A percentile compares a stretch with the other conserved stretches of the same genome.
Evolutionary conservation across 805 yeast species (phyloP).

Genomic region (Pichia sporocuriosa): DNA sequence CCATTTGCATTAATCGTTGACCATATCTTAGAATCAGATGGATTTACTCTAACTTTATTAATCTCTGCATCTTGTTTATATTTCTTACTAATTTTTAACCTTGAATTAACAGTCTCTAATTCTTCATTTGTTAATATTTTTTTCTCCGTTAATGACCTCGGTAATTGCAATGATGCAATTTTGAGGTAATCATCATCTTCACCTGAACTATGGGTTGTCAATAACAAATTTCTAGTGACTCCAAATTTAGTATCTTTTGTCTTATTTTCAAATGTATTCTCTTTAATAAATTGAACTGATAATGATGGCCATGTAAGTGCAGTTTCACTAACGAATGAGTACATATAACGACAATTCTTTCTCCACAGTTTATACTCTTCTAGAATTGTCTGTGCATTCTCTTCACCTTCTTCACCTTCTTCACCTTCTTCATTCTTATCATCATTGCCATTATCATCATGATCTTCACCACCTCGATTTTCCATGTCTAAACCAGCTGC

Average conservation of each 20-base stretch:
- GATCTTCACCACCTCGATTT: background rate
- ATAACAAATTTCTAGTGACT: conserved; percentile 40
- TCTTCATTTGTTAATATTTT: conserved; percentile 23
- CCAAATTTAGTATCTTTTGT: conserved; percentile 25
- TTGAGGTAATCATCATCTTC: conserved; percentile 61
- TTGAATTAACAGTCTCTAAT: conserved; percentile 37
- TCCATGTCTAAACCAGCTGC: too few species aligned
- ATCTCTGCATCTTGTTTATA: conserved; percentile 57
- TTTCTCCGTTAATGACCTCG: conserved; percentile 32
- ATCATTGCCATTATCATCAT: background rate
- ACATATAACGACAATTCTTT: conserved; percentile 74
- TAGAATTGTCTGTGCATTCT: conserved; percentile 32
- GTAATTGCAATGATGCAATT: conserved; percentile 54
- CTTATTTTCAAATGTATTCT: conserved; percentile 22
- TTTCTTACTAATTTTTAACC: conserved; percentile 56
- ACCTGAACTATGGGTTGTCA: conserved; percentile 73
- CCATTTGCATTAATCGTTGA: conserved; percentile 70
- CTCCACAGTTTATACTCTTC: conserved; percentile 78
- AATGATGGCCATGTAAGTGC: conserved; percentile 78
- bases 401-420: conserved; percentile 6
- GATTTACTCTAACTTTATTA: conserved; percentile 66
- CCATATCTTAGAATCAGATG: conserved; percentile 46
- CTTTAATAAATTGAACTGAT: conserved; percentile 72
- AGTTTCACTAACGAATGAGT: conserved; percentile 75
- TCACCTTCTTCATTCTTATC: background rate